phyloP scores from a whole-genome alignment of 1,284 basidiomycete species.

The Trametes versicolor region DNA sequence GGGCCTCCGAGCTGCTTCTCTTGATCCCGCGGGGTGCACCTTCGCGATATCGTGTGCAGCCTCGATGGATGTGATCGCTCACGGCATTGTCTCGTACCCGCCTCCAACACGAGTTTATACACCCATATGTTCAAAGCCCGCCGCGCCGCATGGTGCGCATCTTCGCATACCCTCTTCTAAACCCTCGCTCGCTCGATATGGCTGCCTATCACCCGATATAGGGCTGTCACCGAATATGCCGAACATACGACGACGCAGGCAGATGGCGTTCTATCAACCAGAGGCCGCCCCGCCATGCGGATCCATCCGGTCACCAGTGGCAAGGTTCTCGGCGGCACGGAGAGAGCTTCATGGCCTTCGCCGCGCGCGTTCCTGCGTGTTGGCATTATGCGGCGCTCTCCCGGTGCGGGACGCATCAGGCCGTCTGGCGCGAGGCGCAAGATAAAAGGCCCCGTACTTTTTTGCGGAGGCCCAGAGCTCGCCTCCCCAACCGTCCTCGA shows the following conservation, averaged over 20 bases:
- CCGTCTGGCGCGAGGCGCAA: conserved; percentile 9
- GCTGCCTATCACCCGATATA: conserved; percentile 21
- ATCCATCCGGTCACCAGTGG: conserved; percentile 12
- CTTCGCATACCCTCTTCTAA: conserved; percentile 14
- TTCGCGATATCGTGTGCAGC: conserved; percentile 22
- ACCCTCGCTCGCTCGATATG: conserved; percentile 14
- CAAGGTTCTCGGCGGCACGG: neutral
- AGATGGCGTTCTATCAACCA: conserved; percentile 17
- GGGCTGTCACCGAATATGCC: conserved; percentile 12
- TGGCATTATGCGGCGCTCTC: conserved; percentile 16
- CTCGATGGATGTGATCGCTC: conserved; percentile 12
- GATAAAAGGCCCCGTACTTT: conserved; percentile 18
- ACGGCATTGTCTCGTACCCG: conserved; percentile 11
- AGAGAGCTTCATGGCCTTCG: conserved; percentile 12
- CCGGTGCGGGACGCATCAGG: conserved; percentile 23
- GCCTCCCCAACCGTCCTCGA: conserved; percentile 11
- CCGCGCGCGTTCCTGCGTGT: conserved; percentile 23
- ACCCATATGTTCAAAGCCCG: conserved; percentile 20
- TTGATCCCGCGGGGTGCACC: conserved; percentile 13
- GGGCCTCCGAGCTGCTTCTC: conserved; percentile 15
- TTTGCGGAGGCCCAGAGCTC: conserved; percentile 6
- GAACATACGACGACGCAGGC: conserved; percentile 20
- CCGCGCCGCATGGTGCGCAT: conserved; percentile 22
- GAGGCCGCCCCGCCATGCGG: conserved; percentile 17
- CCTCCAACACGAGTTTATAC: conserved; percentile 7